These are phyloP conservation scores for Fusarium mangiferae DNA, from an alignment of 2,329 filamentous ascomycete genomes.

Conservation along the genomic window DNA sequence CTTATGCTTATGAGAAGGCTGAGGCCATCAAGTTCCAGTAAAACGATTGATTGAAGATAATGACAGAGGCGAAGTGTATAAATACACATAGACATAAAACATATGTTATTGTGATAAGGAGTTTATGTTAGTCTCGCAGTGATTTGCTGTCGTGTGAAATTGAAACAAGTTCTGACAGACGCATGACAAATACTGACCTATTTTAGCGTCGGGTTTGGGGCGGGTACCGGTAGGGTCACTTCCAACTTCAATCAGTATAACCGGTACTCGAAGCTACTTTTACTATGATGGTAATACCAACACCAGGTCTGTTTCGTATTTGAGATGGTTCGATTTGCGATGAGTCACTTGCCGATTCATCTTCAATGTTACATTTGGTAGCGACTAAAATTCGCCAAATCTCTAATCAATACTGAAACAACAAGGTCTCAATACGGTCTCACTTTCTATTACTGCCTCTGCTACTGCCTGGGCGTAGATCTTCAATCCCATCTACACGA, in stretches of 20 bases:
- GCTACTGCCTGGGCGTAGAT: fast-evolving
- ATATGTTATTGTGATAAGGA: fast-evolving
- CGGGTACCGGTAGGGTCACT: fast-evolving
- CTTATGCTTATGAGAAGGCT: constrained; percentile 19
- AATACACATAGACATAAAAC: not conserved
- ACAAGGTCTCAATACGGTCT: too few species aligned
- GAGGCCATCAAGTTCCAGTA: constrained; percentile 1
- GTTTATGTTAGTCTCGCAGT: not conserved
- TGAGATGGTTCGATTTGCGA: not conserved
- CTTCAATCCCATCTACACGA: fast-evolving
- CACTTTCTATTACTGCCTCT: too few species aligned
- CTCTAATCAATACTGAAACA: fast-evolving
- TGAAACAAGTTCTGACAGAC: not conserved
- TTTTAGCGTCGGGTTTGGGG: not conserved
- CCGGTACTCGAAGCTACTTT: not conserved
- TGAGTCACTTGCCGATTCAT: not conserved
- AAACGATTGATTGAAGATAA: fast-evolving
- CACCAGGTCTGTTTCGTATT: not conserved
- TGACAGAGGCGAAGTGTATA: fast-evolving
- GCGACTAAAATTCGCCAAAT: too few species aligned
- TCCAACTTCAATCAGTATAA: fast-evolving
- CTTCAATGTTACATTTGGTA: not conserved
- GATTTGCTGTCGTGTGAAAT: fast-evolving
- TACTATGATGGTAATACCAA: fast-evolving
- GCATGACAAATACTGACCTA: not conserved